Percentiles rank a stretch among this genome's conserved stretches.
Conservation (phyloP, 208 protist species). For the Wallacemonas sp. region DNA sequence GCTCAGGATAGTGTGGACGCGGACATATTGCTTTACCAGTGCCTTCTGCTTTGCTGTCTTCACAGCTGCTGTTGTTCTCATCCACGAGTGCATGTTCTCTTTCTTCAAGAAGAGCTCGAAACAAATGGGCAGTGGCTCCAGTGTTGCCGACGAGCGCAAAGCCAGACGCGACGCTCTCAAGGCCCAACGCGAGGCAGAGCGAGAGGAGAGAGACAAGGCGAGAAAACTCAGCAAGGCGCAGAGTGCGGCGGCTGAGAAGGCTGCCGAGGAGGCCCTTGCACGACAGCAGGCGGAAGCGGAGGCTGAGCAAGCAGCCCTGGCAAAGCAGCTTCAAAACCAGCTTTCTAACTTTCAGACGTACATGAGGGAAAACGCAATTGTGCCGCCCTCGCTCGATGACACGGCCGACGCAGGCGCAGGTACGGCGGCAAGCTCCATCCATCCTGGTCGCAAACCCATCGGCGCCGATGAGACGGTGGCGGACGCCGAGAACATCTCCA, state of each 20-base stretch:
- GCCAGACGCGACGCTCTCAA: slow-evolving; percentile 11
- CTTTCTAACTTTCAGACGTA: slow-evolving; percentile 9
- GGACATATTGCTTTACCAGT: too few relatives aligned
- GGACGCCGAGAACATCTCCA: slow-evolving; percentile 27
- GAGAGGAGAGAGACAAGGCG: slow-evolving; percentile 14
- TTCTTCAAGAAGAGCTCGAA: slow-evolving; percentile 7
- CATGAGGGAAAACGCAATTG: not conserved
- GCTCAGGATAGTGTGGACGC: too few relatives aligned
- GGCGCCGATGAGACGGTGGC: slow-evolving; percentile 20
- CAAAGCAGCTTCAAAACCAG: slow-evolving; percentile 6
- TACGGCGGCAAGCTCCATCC: not conserved
- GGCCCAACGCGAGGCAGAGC: slow-evolving; percentile 4
- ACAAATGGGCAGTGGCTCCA: not conserved
- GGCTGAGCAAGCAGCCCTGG: slow-evolving; percentile 10
- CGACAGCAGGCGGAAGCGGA: slow-evolving; percentile 22
- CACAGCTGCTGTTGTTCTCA: not conserved
- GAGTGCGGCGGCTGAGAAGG: slow-evolving; percentile 23
- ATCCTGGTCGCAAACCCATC: not conserved
- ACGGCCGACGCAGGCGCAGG: not conserved
- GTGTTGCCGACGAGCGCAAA: slow-evolving; percentile 8
- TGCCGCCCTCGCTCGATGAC: not conserved
- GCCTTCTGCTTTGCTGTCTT: too few relatives aligned
- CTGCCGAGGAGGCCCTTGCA: slow-evolving; percentile 15
- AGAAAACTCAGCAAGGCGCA: slow-evolving; percentile 17
- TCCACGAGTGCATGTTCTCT: not conserved